These are phyloP conservation scores for Colletotrichum sansevieriae DNA, from an alignment of 2,329 filamentous ascomycete species.

Conservation along the genomic window DNA sequence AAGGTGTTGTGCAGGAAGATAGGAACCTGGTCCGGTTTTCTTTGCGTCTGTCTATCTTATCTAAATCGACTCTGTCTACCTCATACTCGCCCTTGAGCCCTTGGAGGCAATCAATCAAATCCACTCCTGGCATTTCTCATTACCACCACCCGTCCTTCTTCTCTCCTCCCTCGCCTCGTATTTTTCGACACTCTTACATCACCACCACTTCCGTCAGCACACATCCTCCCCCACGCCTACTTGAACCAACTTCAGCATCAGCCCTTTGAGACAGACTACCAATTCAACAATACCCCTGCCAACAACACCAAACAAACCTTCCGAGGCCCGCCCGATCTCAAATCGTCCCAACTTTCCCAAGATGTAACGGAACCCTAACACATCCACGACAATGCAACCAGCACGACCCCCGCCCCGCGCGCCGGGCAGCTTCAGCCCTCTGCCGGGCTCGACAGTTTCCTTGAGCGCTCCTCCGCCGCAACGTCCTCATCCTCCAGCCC, in stretches of 20 bases:
- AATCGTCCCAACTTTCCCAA: slow-evolving; percentile 48
- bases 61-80: slow-evolving; percentile 21
- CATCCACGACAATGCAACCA: slow-evolving; percentile 61
- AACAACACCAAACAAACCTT: slow-evolving; percentile 22
- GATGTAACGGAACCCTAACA: slow-evolving; percentile 56
- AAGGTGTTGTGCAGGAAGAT: slow-evolving; percentile 6
- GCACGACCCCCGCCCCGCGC: slow-evolving; percentile 61
- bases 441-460: slow-evolving; percentile 53
- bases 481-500: slow-evolving; percentile 52
- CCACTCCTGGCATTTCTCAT: slow-evolving; percentile 28
- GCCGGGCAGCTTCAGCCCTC: slow-evolving; percentile 69
- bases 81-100: slow-evolving; percentile 13
- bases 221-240: slow-evolving; percentile 1
- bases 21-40: slow-evolving; percentile 5
- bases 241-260: neutral
- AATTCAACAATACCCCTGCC: slow-evolving; percentile 8
- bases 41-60: slow-evolving; percentile 5
- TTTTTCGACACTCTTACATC: slow-evolving; percentile 29
- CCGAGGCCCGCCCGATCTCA: slow-evolving; percentile 29
- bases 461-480: slow-evolving; percentile 46
- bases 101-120: slow-evolving; percentile 16
- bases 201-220: slow-evolving; percentile 15
- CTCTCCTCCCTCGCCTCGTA: slow-evolving; percentile 31
- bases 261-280: slow-evolving; percentile 14
- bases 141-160: slow-evolving; percentile 26